Evolutionary conservation across 169 alveolate species (phyloP).

Genomic region (Plasmodium adleri): DNA sequence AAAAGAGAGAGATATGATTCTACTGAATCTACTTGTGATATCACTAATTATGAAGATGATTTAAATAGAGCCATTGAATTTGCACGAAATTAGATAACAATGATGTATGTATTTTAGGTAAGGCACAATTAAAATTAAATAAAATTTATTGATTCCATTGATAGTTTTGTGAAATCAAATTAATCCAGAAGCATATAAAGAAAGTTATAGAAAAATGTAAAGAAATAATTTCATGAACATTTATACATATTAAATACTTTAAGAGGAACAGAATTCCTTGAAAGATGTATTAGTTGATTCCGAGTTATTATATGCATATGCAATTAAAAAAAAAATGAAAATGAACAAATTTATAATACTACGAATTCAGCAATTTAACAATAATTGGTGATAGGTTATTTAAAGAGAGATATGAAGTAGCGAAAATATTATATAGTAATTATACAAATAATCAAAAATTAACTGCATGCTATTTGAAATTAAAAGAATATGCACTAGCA

Average conservation of each 20-base stretch:
- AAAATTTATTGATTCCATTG: slow-evolving; percentile 95
- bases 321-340: slow-evolving; percentile 74
- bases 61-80: slow-evolving; percentile 90
- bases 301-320: slow-evolving; percentile 66
- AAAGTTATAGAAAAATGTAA: slow-evolving; percentile 74
- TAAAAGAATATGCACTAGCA: slow-evolving; percentile 96
- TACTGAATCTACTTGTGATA: slow-evolving; percentile 45
- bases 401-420: slow-evolving; percentile 91
- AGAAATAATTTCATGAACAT: slow-evolving; percentile 81
- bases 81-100: slow-evolving; percentile 86
- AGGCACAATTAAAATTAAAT: slow-evolving; percentile 93
- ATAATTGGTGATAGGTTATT: slow-evolving; percentile 82
- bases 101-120: slow-evolving; percentile 95
- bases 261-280: slow-evolving; percentile 77
- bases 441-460: slow-evolving; percentile 96
- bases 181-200: slow-evolving; percentile 72
- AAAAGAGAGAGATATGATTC: too few relatives aligned
- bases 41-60: slow-evolving; percentile 78
- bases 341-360: slow-evolving; percentile 68
- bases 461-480: slow-evolving; percentile 95
- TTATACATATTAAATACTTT: slow-evolving; percentile 78
- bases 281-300: slow-evolving; percentile 75
- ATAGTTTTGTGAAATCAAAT: slow-evolving; percentile 90
- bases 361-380: slow-evolving; percentile 79
- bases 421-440: slow-evolving; percentile 95